These are phyloP conservation scores for Scutellaria galericulata DNA, from an alignment of 257 asterid genomes.

Conservation along the genomic window DNA sequence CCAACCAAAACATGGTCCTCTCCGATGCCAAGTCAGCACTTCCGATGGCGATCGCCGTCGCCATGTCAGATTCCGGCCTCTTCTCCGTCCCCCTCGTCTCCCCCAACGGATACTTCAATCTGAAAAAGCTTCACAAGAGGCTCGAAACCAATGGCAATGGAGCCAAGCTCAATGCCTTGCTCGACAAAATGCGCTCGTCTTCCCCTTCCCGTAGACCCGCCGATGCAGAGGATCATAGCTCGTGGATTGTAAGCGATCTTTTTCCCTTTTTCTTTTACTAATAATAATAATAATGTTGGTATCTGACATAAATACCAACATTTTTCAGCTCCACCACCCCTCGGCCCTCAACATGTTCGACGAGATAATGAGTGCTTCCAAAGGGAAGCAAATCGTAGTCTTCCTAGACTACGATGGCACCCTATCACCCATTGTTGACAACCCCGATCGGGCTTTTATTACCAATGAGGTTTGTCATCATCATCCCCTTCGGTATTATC, in stretches of 20 bases:
- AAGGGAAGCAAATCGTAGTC: slow-evolving; percentile 72
- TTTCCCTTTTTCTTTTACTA: background rate
- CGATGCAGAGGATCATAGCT: slow-evolving; percentile 49
- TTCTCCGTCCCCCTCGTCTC: slow-evolving; percentile 35
- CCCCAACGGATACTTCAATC: slow-evolving; percentile 40
- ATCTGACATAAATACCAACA: background rate
- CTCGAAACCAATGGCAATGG: slow-evolving; percentile 46
- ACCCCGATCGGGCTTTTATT: slow-evolving; percentile 78
- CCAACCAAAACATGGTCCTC: slow-evolving; percentile 57
- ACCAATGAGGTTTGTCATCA: slow-evolving; percentile 54
- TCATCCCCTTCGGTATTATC: background rate
- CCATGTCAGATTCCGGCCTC: slow-evolving; percentile 40
- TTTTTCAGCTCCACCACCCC: slow-evolving; percentile 58
- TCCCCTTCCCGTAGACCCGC: slow-evolving; percentile 64
- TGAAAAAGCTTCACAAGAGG: slow-evolving; percentile 44
- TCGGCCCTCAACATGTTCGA: slow-evolving; percentile 71
- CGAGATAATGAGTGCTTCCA: slow-evolving; percentile 49
- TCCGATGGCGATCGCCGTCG: slow-evolving; percentile 41
- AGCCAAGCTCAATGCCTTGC: slow-evolving; percentile 55
- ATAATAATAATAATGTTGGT: no score
- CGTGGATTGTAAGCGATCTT: slow-evolving; percentile 60
- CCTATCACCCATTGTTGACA: slow-evolving; percentile 77
- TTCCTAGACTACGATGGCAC: slow-evolving; percentile 86
- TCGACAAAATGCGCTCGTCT: slow-evolving; percentile 80
- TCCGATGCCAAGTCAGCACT: slow-evolving; percentile 39